Base-by-base conservation (phyloP, 495 filamentous ascomycete species). In the Glutinoglossum americanum region DNA sequence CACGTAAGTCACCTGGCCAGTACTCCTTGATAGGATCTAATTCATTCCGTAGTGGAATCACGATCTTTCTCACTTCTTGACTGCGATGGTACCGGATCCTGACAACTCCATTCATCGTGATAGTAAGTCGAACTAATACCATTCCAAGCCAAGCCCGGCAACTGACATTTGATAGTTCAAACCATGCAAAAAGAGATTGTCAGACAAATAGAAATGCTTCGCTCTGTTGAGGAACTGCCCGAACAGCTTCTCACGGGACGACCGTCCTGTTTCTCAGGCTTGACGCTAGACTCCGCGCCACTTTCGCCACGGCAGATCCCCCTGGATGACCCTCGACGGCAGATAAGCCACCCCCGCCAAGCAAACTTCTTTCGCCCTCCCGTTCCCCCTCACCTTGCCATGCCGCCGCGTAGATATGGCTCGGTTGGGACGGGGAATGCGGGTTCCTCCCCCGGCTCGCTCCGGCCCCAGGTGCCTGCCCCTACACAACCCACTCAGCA, bases 251-350 rank as follows among this genome's bases (percentile, higher is more conserved):
- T 92, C 63, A 78, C 84, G 39, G 82, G 79, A 32, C 82, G 83
- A 57, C 86, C 83, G 57, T 77, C 83, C 17, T 89, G 82, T 67
- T 85, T 90, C 65, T 78, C 79, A 51, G 83, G 80, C 62, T 71
- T 88, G 59, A 70, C 80, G 35, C 67, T 79, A 26, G 86, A 89
- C 55, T 62, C 73, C 47, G 81, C 85, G 5, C 88, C 92, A 35
- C 72, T 95, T 17, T 96, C 92, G n/a, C 92, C 92, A 28, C 85
- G 88, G 37, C 92, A 96, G 71, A 68, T 88, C 47, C 81, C 89
- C 26, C 81, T 88, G 66, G 87, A 96, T 58, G 89, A 95, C 63
- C 75, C 79, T 53, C 84, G 87, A 44, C 80, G 92, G 49, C 74
- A 72, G 37, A 83, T 76, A 27, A 67, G 68, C 7, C 63, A 60